Evolutionary conservation across 768 basidiomycete species (phyloP), one percentile per base, ranked within the genome.

Genomic region (Arthromyces matolae): DNA sequence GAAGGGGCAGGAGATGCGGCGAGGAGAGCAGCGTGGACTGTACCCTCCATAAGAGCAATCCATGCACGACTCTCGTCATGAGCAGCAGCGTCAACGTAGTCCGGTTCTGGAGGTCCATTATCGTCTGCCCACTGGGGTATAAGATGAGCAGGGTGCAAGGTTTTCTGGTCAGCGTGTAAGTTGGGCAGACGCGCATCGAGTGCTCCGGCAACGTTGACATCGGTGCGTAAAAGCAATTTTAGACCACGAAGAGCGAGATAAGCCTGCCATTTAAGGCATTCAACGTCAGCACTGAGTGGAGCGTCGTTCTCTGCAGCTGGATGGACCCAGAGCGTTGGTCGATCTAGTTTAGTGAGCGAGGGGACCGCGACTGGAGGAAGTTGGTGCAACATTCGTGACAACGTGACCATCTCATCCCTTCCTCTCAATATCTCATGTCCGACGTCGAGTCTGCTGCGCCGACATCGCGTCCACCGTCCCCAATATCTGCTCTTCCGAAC

Each of bases 241-340:
- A 86, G 59, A 7, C 79, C 81, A 48, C 86, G 82, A 39, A 85
- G 79, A 20, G 84, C 83, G 39, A 88, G 71, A 56, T 86, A 90
- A 0, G 90, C 87, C 64, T 93, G 90, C 89, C 89, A 92, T 67
- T 89, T 91, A 60, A 93, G 78, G 62, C 89, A 92, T 56, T 91
- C 88, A 56, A 91, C 83, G 66, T 92, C 89, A 44, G 73, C 64
- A 65, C 86, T 89, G 51, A 92, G 76, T n/a, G 68, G 55, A 24
- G 57, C 50, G 42, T 63, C 60, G 40, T 48, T 42, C 40, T 52
- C 34, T 42, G 18, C 61, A 10, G 52, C 50, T 18, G 80, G 76
- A 13, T 71, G 71, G 19, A 90, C 79, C 84, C 87, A 89, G 36
- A 92, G 75, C 0, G 83, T 86, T 58, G 65, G 70, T 56, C 52